phyloP scores from a whole-genome alignment of 805 yeast species.

The Jamesozyma lodderae region DNA sequence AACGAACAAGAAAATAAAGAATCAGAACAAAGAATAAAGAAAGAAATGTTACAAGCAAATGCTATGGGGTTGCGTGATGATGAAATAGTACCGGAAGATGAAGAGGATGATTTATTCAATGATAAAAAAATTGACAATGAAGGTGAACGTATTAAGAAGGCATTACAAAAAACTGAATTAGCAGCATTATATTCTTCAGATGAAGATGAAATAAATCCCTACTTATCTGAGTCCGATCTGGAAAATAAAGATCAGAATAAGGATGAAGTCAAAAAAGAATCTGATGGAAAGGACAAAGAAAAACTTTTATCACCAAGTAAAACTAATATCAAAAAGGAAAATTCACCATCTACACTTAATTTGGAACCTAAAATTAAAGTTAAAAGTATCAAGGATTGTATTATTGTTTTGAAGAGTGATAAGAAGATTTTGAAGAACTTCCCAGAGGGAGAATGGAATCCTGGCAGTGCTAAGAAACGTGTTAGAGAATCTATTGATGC shows the following conservation, averaged over 20 bases:
- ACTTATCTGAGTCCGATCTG: slow-evolving; percentile 59
- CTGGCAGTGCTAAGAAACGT: slow-evolving; percentile 36
- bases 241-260: slow-evolving; percentile 43
- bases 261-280: slow-evolving; percentile 33
- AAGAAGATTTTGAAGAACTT: slow-evolving; percentile 51
- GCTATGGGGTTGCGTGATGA: slow-evolving; percentile 58
- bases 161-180: slow-evolving; percentile 76
- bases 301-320: slow-evolving; percentile 26
- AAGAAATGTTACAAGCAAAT: slow-evolving; percentile 75
- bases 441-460: slow-evolving; percentile 82
- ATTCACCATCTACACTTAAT: neutral
- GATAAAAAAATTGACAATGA: slow-evolving; percentile 80
- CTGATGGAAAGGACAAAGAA: slow-evolving; percentile 29
- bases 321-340: slow-evolving; percentile 9
- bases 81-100: slow-evolving; percentile 49
- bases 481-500: slow-evolving; percentile 17
- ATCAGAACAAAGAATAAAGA: slow-evolving; percentile 74
- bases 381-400: slow-evolving; percentile 41
- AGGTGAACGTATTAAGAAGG: slow-evolving; percentile 77
- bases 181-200: slow-evolving; percentile 71
- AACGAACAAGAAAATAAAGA: slow-evolving; percentile 90
- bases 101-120: slow-evolving; percentile 64
- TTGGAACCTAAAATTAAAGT: slow-evolving; percentile 32
- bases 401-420: slow-evolving; percentile 58
- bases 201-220: slow-evolving; percentile 81